Evolutionary conservation across 805 yeast species (phyloP).

Genomic region (Kluyveromyces lactis): DNA sequence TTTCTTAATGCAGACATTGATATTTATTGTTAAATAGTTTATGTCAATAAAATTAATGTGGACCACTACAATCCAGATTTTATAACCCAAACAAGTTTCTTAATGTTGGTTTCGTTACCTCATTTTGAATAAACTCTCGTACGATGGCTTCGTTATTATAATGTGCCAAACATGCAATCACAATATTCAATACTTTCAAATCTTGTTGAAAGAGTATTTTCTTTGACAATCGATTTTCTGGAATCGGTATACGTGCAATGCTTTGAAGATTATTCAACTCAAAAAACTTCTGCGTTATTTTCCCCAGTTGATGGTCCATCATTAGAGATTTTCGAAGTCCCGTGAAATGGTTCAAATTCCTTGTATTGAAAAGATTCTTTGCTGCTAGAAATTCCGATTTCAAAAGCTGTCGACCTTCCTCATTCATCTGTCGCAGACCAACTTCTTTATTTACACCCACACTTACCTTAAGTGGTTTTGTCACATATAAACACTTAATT

Average conservation of each 20-base stretch:
- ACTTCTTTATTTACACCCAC: conserved; percentile 7
- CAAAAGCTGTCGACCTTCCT: background rate
- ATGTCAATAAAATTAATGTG: background rate
- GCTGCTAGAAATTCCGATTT: background rate
- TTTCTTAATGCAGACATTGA: too few relatives aligned
- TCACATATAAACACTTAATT: conserved; percentile 15
- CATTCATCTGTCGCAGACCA: background rate
- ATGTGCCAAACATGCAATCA: conserved; percentile 20
- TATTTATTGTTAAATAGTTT: background rate
- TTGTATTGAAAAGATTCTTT: background rate
- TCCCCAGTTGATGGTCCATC: background rate
- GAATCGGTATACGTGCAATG: conserved; percentile 14
- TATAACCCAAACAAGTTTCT: conserved; percentile 4
- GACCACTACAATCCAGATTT: background rate
- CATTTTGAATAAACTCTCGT: conserved; percentile 12
- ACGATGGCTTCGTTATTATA: conserved; percentile 15
- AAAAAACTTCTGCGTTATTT: conserved; percentile 7
- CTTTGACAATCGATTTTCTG: conserved; percentile 14
- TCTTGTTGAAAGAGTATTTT: conserved; percentile 15
- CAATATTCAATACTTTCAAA: conserved; percentile 13
- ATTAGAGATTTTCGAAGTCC: background rate
- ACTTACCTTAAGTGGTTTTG: conserved; percentile 7
- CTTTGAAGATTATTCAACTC: conserved; percentile 5
- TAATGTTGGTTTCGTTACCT: conserved; percentile 11
- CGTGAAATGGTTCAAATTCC: background rate